phyloP scores from a whole-genome alignment of 148 eudicot species.

The Suaeda aralocaspica region DNA sequence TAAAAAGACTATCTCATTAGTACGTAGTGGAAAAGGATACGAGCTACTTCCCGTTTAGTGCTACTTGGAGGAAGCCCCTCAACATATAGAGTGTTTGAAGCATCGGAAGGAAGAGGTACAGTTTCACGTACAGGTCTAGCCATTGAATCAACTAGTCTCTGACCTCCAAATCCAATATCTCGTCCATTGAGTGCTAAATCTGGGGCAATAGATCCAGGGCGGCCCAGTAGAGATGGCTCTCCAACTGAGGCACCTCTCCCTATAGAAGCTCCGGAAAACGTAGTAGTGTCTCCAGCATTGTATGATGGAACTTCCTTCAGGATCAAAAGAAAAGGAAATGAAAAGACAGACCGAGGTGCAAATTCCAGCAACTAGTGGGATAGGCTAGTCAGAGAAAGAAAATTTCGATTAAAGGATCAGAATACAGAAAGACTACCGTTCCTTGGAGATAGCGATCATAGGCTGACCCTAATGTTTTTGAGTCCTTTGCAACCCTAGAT shows the following conservation, averaged over 20 bases:
- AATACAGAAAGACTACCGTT: conserved; percentile 31
- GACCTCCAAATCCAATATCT: conserved; percentile 39
- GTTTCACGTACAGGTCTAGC: conserved; percentile 41
- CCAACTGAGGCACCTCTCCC: conserved; percentile 42
- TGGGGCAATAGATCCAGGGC: conserved; percentile 32
- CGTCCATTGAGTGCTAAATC: conserved; percentile 44
- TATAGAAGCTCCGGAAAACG: conserved; percentile 31
- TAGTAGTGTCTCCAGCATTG: conserved; percentile 38
- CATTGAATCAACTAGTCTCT: conserved; percentile 41
- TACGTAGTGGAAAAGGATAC: conserved; percentile 47
- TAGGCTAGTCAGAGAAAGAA: background rate
- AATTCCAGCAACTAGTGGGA: conserved; percentile 16
- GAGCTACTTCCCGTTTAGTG: conserved; percentile 76
- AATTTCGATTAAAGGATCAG: background rate
- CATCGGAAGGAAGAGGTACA: conserved; percentile 60
- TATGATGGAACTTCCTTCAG: conserved; percentile 44
- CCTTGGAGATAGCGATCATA: conserved; percentile 66
- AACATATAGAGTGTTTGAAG: conserved; percentile 58
- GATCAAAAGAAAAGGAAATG: conserved; percentile 3
- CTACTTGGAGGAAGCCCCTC: conserved; percentile 70
- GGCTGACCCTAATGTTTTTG: conserved; percentile 51
- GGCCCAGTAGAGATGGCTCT: conserved; percentile 40
- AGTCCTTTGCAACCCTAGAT: conserved; percentile 39
- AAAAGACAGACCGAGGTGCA: conserved; percentile 2
- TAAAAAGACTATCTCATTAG: background rate